Conservation (phyloP, 2,329 filamentous ascomycete genomes). For the Diaporthe vaccinii region DNA sequence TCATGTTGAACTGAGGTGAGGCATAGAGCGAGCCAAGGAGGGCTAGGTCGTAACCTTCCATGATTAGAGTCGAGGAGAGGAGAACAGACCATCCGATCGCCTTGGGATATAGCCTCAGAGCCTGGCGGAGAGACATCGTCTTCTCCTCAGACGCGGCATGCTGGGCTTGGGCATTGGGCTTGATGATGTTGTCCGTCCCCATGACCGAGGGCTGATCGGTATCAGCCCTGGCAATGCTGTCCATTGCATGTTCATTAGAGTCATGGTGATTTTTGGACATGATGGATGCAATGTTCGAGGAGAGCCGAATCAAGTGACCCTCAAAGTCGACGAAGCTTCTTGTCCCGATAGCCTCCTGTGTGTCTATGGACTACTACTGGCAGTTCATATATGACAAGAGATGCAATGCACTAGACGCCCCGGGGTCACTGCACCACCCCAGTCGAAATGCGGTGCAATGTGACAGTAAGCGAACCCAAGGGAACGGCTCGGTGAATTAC, state of each 20-base stretch:
- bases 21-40: conserved; percentile 82
- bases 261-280: neutral
- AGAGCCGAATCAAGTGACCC: neutral
- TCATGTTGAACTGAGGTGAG: conserved; percentile 47
- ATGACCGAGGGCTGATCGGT: neutral
- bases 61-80: conserved; percentile 91
- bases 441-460: neutral
- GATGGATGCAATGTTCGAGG: neutral
- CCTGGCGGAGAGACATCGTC: conserved; percentile 80
- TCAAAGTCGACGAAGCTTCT: neutral
- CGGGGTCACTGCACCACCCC: neutral
- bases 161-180: conserved; percentile 1
- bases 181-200: neutral
- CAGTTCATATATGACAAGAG: neutral
- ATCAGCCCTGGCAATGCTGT: neutral
- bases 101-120: conserved; percentile 86
- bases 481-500: conserved; percentile 4
- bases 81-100: conserved; percentile 88
- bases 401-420: neutral
- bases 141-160: conserved; percentile 62
- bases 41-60: conserved; percentile 91
- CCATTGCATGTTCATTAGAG: neutral
- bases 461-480: conserved; percentile 12
- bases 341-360: neutral
- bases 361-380: no score